A percentile compares a stretch with the other conserved stretches of the same genome.
Evolutionary conservation across 257 asterid species (phyloP).

Genomic region (Primulina eburnea): DNA sequence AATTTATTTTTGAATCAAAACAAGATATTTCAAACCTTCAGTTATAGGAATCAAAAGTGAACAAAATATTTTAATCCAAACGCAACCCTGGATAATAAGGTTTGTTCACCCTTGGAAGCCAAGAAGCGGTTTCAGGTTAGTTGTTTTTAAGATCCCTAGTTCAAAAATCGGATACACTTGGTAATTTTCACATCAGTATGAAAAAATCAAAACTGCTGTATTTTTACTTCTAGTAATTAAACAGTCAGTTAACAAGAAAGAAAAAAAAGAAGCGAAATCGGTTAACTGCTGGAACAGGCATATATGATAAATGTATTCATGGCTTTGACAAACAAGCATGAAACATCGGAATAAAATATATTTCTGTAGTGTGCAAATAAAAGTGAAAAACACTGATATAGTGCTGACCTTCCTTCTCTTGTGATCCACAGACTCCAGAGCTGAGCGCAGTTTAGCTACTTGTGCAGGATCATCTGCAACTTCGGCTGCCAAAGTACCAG

Average conservation of each 20-base stretch:
- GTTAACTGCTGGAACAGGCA: background rate
- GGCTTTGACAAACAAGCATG: background rate
- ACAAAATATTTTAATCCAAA: background rate
- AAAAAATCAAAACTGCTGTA: background rate
- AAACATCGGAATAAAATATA: background rate
- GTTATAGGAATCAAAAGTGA: background rate
- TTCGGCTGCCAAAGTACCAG: conserved; percentile 97
- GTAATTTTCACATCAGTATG: background rate
- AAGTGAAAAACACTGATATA: conserved; percentile 15
- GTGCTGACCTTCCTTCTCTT: conserved; percentile 87
- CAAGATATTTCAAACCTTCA: background rate
- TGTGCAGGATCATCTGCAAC: conserved; percentile 86
- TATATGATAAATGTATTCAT: background rate
- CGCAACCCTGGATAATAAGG: background rate
- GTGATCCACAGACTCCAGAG: conserved; percentile 97
- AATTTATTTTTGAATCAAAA: background rate
- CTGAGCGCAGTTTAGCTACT: conserved; percentile 94
- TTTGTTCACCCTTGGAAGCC: background rate
- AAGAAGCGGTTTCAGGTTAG: background rate
- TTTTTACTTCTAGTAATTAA: background rate
- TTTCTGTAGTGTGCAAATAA: conserved; percentile 4
- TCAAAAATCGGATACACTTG: background rate
- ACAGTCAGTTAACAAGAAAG: background rate
- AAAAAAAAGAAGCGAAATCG: background rate
- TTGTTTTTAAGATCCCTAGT: background rate